Evolutionary conservation across 768 basidiomycete species (phyloP).

Genomic region (Roridomyces roridus): DNA sequence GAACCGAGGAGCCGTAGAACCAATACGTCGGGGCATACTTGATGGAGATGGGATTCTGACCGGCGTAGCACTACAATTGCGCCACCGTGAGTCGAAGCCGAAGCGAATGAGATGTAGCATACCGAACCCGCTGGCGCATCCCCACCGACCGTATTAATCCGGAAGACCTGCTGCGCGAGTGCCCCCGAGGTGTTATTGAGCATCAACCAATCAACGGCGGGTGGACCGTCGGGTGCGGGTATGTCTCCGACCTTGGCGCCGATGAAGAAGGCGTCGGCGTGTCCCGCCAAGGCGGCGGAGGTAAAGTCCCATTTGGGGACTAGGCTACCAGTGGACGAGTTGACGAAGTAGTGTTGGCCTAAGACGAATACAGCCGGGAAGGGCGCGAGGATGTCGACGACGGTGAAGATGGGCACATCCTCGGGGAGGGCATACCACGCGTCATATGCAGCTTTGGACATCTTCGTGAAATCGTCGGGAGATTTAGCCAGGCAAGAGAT

Average conservation of each 20-base stretch:
- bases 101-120: neutral
- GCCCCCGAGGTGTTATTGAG: constrained; percentile 42
- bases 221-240: constrained; percentile 30
- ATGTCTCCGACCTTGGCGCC: constrained; percentile 34
- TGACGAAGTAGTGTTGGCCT: constrained; percentile 49
- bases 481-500: constrained; percentile 52
- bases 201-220: constrained; percentile 45
- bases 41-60: constrained; percentile 15
- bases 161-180: constrained; percentile 43
- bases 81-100: neutral
- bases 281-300: constrained; percentile 26
- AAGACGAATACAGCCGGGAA: too few species aligned
- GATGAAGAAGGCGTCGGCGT: constrained; percentile 21
- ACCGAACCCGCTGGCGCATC: constrained; percentile 42
- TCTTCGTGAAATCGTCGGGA: constrained; percentile 31
- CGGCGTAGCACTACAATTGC: constrained; percentile 16
- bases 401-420: constrained; percentile 1
- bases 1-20: too few species aligned
- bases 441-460: constrained; percentile 36
- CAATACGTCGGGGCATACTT: constrained; percentile 4
- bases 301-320: constrained; percentile 49
- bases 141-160: constrained; percentile 34
- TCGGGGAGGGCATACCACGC: constrained; percentile 31
- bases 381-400: neutral
- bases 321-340: constrained; percentile 34